Base-by-base conservation (phyloP, 176 grass and related monocot genomes). In the Phoenix roebelenii region DNA sequence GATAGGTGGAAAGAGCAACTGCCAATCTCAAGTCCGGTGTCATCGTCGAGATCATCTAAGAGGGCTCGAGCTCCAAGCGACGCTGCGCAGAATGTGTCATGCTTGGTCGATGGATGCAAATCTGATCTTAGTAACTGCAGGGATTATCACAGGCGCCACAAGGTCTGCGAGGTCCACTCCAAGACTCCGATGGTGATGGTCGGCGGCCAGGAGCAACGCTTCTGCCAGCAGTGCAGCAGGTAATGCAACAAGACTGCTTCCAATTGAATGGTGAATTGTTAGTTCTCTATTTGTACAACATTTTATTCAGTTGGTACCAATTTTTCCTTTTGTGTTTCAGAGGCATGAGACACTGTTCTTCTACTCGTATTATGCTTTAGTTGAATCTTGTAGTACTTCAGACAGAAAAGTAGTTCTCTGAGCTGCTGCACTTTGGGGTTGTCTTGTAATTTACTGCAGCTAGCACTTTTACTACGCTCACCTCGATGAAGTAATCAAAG, bases 171-270 rank as follows among this genome's bases (percentile, higher is more conserved):
- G 24, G 25, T 16, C 25, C 64, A 67, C 51, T 67, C 64, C 4
- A 67, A 67, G 51, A 67, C 51, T 18, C 51, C 64, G 10, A 22
- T 67, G 15, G 64, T 67, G n/a, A 32, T 30, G 25, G 64, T 67
- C 2, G 22, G 51, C 7, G 64, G 64, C 10, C 77, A 80, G 64
- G 89, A 95, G 63, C 75, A 80, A 29, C 71, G 89, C 10, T 95
- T 95, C 63, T 95, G 89, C 67, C 89, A 95, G 75, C 89, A 95
- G 75, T 95, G 89, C 71, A 95, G 89, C 85, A 81, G 89, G 89
- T 95, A 77, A 74, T 67, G 20, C 3, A 49, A 72, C 49, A 55
- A 51, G 49, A 24, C 35, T 44, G 35, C 35, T 12, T 44, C 10
- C 22, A 56, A 23, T 22, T 23, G 18, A 14, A 22, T 23, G 9